Conservation (phyloP, 2,329 filamentous ascomycete genomes). For the Dothidotthia symphoricarpi region DNA sequence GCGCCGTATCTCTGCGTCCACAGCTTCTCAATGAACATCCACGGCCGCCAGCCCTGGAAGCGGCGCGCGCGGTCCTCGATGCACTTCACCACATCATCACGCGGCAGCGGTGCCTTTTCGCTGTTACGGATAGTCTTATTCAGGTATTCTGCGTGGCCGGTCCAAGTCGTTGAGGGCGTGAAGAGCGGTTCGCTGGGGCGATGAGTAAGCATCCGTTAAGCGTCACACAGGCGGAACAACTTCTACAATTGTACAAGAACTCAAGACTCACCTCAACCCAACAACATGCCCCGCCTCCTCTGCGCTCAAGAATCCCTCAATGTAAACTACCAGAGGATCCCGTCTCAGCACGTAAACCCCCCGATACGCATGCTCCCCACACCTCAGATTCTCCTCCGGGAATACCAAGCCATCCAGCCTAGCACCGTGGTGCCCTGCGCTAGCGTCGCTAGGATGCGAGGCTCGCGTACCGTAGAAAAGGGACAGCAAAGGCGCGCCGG, state of each 20-base stretch:
- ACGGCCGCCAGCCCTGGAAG: slow-evolving; percentile 60
- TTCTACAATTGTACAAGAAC: too few relatives aligned
- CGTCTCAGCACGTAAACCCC: slow-evolving; percentile 52
- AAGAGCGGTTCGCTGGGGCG: slow-evolving; percentile 49
- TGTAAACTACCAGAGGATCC: slow-evolving; percentile 58
- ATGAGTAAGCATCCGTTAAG: too few relatives aligned
- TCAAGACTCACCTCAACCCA: slow-evolving; percentile 49
- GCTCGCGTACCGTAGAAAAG: too few relatives aligned
- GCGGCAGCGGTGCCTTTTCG: slow-evolving; percentile 47
- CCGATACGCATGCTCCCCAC: slow-evolving; percentile 40
- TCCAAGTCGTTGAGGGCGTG: slow-evolving; percentile 55
- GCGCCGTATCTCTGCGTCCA: slow-evolving; percentile 61
- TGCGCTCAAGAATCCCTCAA: slow-evolving; percentile 54
- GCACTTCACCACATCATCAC: slow-evolving; percentile 53
- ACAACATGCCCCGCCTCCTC: slow-evolving; percentile 54
- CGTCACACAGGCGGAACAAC: too few relatives aligned
- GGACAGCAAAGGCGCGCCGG: slow-evolving; percentile 33
- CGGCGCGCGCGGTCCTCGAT: slow-evolving; percentile 58
- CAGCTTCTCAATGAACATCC: slow-evolving; percentile 60
- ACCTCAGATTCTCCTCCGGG: slow-evolving; percentile 42
- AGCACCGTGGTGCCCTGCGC: slow-evolving; percentile 11
- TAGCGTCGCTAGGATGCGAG: slow-evolving; percentile 9
- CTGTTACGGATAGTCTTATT: slow-evolving; percentile 54
- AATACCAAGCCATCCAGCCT: slow-evolving; percentile 43
- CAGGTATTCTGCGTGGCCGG: slow-evolving; percentile 47